Evolutionary conservation across 805 yeast species (phyloP), one percentile per base, ranked within the genome.

Genomic region (Candida nanaspora): DNA sequence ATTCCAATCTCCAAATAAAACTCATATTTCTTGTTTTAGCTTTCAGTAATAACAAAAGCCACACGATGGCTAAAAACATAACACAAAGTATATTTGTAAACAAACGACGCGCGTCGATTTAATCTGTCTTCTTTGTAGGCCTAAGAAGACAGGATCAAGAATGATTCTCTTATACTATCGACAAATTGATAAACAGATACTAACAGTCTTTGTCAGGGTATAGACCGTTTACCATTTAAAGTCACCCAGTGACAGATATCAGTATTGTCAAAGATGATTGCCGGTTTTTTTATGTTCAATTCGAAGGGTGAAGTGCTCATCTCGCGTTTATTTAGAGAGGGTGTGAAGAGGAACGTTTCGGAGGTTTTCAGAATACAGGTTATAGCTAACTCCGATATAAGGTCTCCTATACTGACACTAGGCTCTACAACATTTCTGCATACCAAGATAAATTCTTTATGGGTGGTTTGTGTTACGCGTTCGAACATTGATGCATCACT

Each of bases 351-450:
- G 39, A 83, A 83, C 41, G 79, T 89, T 18, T 69, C 93, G 15
- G 97, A 89, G 50, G 86, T 88, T 25, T 91, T 91, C 55, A 74
- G 96, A n/a, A 81, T 88, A 41, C 96, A 91, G 56, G 96, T 91
- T 22, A 86, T 91, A 33, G 69, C 85, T 40, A 74, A 81, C 42
- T 68, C 74, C 3, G 80, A 74, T 19, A 60, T 67, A n/a, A 65
- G 80, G 46, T 74, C 86, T 0, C 91, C 93, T 0, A 70, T 84
- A 1, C 64, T 91, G 34, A 93, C 98, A 0, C 63, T 93, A 34
- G 98, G 98, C 1, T 86, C 95, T 0, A 93, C 98, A 0, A 82
- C 96, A 0, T 93, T 91, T 56, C 71, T 87, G 40, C 89, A 87
- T 54, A 80, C 86, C 37, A 76, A 76, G 47, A 67, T 72, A 23